These are phyloP conservation scores for Candida endomychidarum DNA, from an alignment of 805 yeast species.

Conservation along the genomic window DNA sequence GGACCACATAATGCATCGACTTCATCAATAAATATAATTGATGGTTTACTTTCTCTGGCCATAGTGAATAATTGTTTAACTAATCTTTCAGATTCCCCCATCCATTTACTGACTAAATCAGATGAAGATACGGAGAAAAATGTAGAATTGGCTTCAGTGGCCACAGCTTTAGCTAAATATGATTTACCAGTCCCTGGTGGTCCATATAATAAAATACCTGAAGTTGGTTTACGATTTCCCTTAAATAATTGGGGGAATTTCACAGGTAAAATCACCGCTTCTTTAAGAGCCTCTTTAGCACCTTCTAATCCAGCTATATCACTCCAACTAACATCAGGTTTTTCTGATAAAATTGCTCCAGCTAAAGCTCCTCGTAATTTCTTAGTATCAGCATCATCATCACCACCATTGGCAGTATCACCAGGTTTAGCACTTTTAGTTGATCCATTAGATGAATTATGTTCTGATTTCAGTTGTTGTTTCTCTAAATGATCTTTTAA, in stretches of 20 bases:
- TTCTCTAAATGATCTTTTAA: conserved; percentile 85
- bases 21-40: conserved; percentile 95
- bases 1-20: conserved; percentile 98
- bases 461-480: conserved; percentile 51
- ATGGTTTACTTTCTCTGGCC: conserved; percentile 96
- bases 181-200: conserved; percentile 98
- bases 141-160: conserved; percentile 96
- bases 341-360: conserved; percentile 87
- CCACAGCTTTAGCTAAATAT: conserved; percentile 95
- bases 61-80: conserved; percentile 91
- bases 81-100: conserved; percentile 97
- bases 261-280: conserved; percentile 95
- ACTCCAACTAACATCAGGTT: conserved; percentile 90
- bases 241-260: conserved; percentile 93
- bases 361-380: conserved; percentile 88
- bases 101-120: conserved; percentile 96
- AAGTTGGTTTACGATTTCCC: conserved; percentile 90
- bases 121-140: conserved; percentile 95
- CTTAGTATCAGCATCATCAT: conserved; percentile 78
- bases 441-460: conserved; percentile 55
- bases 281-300: conserved; percentile 95
- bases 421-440: conserved; percentile 53
- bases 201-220: conserved; percentile 73
- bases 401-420: conserved; percentile 43
- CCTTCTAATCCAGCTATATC: conserved; percentile 95